Conservation (phyloP, 495 filamentous ascomycete species). For the Patellaria atrata region DNA sequence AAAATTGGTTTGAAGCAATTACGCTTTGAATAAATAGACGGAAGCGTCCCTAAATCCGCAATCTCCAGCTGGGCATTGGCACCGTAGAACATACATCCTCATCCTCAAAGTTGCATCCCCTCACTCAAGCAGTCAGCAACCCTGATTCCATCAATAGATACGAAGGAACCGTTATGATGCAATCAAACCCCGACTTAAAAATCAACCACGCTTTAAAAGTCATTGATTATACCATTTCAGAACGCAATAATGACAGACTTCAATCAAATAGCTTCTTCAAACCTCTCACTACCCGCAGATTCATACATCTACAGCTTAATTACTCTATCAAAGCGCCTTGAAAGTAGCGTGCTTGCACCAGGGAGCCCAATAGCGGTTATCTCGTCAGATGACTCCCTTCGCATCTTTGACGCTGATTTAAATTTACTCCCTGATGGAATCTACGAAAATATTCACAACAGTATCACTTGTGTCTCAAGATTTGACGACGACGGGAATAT, state of each 20-base stretch:
- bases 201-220: background rate
- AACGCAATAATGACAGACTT: constrained; percentile 10
- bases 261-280: constrained; percentile 2
- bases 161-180: no score
- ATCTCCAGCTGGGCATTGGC: no score
- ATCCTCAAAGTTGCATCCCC: no score
- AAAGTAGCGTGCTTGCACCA: constrained; percentile 9
- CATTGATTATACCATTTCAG: background rate
- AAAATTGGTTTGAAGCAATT: no score
- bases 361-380: constrained; percentile 21
- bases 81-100: no score
- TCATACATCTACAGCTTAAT: constrained; percentile 22
- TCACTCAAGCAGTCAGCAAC: no score
- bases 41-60: no score
- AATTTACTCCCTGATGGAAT: constrained; percentile 15
- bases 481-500: constrained; percentile 29
- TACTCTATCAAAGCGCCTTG: constrained; percentile 7
- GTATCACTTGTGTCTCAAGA: constrained; percentile 41
- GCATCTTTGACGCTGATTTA: constrained; percentile 33
- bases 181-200: background rate
- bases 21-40: no score
- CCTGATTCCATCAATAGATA: no score
- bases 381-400: constrained; percentile 36
- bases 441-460: constrained; percentile 35
- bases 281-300: constrained; percentile 13